phyloP scores from a whole-genome alignment of 164 flowering plant genomes.

The Vitis rotundifolia region DNA sequence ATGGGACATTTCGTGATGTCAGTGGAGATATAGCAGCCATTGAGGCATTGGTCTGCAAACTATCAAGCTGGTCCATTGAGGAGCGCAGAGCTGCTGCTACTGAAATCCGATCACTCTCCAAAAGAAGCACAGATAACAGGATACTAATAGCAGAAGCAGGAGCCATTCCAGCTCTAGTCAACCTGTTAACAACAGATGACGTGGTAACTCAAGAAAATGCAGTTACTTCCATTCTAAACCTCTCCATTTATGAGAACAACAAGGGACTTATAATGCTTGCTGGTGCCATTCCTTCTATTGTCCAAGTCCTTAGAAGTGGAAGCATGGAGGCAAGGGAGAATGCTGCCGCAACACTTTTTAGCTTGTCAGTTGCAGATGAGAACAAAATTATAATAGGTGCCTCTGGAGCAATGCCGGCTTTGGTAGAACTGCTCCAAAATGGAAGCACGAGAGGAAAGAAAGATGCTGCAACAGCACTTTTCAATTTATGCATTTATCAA shows the following conservation, averaged over 20 bases:
- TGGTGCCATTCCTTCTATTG: slow-evolving; percentile 79
- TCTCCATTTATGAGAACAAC: slow-evolving; percentile 85
- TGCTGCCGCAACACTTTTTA: slow-evolving; percentile 95
- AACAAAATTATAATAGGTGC: slow-evolving; percentile 89
- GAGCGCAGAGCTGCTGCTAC: slow-evolving; percentile 63
- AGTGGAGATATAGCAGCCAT: slow-evolving; percentile 69
- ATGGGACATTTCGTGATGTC: slow-evolving; percentile 76
- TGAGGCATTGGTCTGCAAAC: slow-evolving; percentile 61
- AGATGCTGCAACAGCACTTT: slow-evolving; percentile 94
- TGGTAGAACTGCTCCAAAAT: slow-evolving; percentile 72
- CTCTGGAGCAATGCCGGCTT: slow-evolving; percentile 85
- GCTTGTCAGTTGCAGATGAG: slow-evolving; percentile 82
- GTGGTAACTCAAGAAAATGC: slow-evolving; percentile 72
- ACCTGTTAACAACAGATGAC: slow-evolving; percentile 65
- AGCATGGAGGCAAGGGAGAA: slow-evolving; percentile 85
- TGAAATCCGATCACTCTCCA: slow-evolving; percentile 75
- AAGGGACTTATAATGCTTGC: slow-evolving; percentile 83
- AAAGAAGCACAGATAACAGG: slow-evolving; percentile 87
- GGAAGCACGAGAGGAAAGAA: slow-evolving; percentile 90
- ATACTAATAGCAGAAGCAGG: slow-evolving; percentile 86
- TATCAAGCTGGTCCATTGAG: slow-evolving; percentile 56
- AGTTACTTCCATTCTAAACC: slow-evolving; percentile 88
- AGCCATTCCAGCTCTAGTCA: slow-evolving; percentile 78
- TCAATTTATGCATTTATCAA: slow-evolving; percentile 83
- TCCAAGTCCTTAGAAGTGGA: slow-evolving; percentile 78